Evolutionary conservation across 495 filamentous ascomycete genomes (phyloP), one percentile per base, ranked within the genome.

Genomic region (Cercophora sp.): DNA sequence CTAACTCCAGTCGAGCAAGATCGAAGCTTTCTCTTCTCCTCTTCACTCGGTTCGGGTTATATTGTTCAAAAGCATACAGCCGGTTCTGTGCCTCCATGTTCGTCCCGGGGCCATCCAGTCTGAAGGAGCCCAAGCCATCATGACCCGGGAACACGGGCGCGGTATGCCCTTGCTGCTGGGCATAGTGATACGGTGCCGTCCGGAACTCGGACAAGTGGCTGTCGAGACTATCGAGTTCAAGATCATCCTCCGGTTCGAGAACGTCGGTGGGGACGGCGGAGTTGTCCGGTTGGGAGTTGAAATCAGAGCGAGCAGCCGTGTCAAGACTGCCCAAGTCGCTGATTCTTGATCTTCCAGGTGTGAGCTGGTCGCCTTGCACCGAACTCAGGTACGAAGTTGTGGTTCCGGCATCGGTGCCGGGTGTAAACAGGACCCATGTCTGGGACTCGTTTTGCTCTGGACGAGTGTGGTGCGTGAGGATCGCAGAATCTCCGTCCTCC

Each of bases 371-470:
- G 51, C 78, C 80, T 29, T 83, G 83, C 10, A 87, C 85, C 18
- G 88, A 90, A 49, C 81, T 84, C 9, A 86, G 80, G 60, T 85
- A 84, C 0, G 85, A 87, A 15, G 79, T 79, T 31, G 82, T 78
- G 39, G 80, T 81, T 20, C 73, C 77, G 5, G 84, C 82, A 31
- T 81, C 72, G 18, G 83, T 81, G 15, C 79, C 74, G 3, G 91
- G 90, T 9, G 89, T 89, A 71, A 98, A 98, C 57, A 98, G 81
- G 37, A 98, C 84, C 94, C 93, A 97, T 82, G 96, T 91, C 64
- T 91, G 84, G 3, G 88, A 82, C 44, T 95, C 87, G 61, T 86
- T 82, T 35, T 79, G 60, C 16, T 60, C 61, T 26, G 54, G 68
- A 56, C 48, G 63, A 54, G 57, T 64, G 45, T 65, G 67, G 36